Evolutionary conservation across 768 basidiomycete species (phyloP).

Genomic region (Saitozyma sp.): DNA sequence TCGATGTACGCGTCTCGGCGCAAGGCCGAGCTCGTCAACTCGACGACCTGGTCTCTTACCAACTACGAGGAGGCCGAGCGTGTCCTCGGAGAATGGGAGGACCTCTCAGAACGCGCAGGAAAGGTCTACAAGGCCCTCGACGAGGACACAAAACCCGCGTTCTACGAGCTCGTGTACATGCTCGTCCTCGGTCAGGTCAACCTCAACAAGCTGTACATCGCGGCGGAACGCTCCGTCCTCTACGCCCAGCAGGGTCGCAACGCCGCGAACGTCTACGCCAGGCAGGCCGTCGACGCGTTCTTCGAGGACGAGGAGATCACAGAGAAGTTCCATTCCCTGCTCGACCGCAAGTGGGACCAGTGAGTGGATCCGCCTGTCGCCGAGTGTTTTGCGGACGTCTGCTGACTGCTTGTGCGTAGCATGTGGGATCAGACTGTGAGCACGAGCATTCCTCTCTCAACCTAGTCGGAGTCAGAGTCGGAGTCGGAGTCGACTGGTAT

Average conservation of each 20-base stretch:
- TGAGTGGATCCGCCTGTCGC: slow-evolving; percentile 41
- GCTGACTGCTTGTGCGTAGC: slow-evolving; percentile 5
- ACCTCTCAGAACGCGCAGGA: slow-evolving; percentile 58
- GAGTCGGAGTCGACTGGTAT: no score
- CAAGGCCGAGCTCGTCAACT: slow-evolving; percentile 67
- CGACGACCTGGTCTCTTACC: slow-evolving; percentile 64
- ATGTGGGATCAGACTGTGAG: slow-evolving; percentile 70
- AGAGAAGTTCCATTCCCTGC: slow-evolving; percentile 62
- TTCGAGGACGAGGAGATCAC: slow-evolving; percentile 66
- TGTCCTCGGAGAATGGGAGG: slow-evolving; percentile 60
- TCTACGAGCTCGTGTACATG: slow-evolving; percentile 64
- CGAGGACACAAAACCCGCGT: slow-evolving; percentile 60
- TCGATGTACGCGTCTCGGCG: slow-evolving; percentile 54
- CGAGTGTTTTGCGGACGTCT: slow-evolving; percentile 16
- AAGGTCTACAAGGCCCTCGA: slow-evolving; percentile 61
- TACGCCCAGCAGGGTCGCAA: slow-evolving; percentile 65
- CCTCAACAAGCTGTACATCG: slow-evolving; percentile 57
- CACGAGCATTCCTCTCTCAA: slow-evolving; percentile 63
- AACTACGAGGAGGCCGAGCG: slow-evolving; percentile 71
- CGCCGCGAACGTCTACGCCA: slow-evolving; percentile 63
- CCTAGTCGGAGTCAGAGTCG: no score
- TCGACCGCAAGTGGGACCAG: slow-evolving; percentile 68
- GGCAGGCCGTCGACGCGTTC: slow-evolving; percentile 62
- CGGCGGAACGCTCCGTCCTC: slow-evolving; percentile 61
- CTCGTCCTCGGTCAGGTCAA: slow-evolving; percentile 59